Base-by-base conservation (phyloP, 148 eudicot genomes). In the Chenopodium quinoa region DNA sequence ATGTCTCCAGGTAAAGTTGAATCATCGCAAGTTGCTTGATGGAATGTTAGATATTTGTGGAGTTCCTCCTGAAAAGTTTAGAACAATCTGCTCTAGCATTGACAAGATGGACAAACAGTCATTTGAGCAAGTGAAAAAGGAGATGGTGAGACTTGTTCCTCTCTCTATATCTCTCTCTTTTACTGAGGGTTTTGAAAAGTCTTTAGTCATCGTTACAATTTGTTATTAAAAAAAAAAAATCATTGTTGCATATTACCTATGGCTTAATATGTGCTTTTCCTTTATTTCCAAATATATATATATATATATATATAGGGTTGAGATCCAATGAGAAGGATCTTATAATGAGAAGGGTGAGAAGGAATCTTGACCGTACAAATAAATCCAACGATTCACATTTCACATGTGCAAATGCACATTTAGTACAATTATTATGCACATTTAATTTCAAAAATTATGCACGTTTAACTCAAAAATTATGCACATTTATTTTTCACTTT, bases 51-150 rank as follows among this genome's bases (percentile, higher is more conserved):
- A 92, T 66, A 88, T 97, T 71, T 94, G 98, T 87, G 98, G 98
- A 75, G 99, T 97, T 82, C 94, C 99, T 75, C 82, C 91, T 56
- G 91, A 90, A 80, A 97, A 97, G 81, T 97, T 94, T 64, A 91
- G 97, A 84, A 92, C 99, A 66, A 94, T 94, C 62, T 94, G 99
- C 83, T 97, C 99, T 68, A 97, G 98, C 74, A 92, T 97, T 83
- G 99, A 97, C 93, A 94, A 97, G 90, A 81, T 97, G 79, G 99
- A 97, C 89, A 97, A 97, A 86, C 98, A 89, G 77, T 81, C 99
- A 25, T 94, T 94, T 85, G 98, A 94, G 81, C 99, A 92, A 82
- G 87, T 97, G 14, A 92, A 88, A 82, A 92, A 78, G 77, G 99
- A 97, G 88, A 91, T 97, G 99, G 99, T 94, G 79, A 85, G 78